A percentile compares a stretch with the other conserved stretches of the same genome.
Conservation (phyloP, 2,329 filamentous ascomycete species). For the Thielaviopsis ethacetica region DNA sequence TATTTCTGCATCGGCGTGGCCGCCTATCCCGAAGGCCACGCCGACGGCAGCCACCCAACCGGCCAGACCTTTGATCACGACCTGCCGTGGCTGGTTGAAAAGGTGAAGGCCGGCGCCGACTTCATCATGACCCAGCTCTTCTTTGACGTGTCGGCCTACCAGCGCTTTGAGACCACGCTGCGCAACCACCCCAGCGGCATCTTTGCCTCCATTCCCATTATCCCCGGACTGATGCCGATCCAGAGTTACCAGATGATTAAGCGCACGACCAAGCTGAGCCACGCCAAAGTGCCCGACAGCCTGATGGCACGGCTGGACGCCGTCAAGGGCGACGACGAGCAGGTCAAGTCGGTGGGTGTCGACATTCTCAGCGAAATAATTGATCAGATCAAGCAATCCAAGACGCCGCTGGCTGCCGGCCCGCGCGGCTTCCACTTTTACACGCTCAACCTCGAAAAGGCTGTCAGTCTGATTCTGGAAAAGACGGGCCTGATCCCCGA, state of each 20-base stretch:
- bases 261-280: constrained; percentile 83
- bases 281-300: constrained; percentile 60
- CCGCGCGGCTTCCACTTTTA: constrained; percentile 91
- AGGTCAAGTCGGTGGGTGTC: constrained; percentile 64
- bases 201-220: constrained; percentile 77
- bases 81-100: constrained; percentile 76
- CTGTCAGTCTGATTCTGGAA: constrained; percentile 84
- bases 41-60: constrained; percentile 69
- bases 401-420: neutral
- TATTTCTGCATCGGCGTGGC: constrained; percentile 96
- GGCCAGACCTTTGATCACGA: constrained; percentile 59
- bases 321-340: constrained; percentile 64
- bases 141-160: constrained; percentile 76
- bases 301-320: constrained; percentile 55
- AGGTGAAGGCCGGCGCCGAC: constrained; percentile 79
- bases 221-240: constrained; percentile 92
- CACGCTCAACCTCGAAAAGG: constrained; percentile 90
- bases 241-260: constrained; percentile 95
- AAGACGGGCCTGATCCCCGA: constrained; percentile 63
- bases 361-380: constrained; percentile 76
- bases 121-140: constrained; percentile 99
- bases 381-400: constrained; percentile 48
- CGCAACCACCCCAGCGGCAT: constrained; percentile 66
- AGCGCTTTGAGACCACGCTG: constrained; percentile 59
- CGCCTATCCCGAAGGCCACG: constrained; percentile 87